phyloP scores from a whole-genome alignment of 306 rosid genomes.

The Trifolium fragiferum region DNA sequence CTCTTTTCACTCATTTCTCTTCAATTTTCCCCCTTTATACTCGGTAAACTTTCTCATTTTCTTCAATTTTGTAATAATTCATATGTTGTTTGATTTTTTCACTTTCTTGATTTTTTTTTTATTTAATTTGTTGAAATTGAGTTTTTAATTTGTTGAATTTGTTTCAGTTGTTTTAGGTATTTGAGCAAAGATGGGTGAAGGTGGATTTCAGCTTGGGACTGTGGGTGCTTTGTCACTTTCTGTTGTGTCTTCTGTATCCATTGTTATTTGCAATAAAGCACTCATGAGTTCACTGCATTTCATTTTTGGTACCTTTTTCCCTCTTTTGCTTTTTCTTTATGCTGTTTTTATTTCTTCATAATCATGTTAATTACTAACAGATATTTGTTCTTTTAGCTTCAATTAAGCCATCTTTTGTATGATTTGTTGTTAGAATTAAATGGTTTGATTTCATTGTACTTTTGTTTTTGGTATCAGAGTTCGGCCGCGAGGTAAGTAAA shows the following conservation, averaged over 20 bases:
- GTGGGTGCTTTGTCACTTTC: constrained; percentile 93
- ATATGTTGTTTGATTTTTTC: constrained; percentile 25
- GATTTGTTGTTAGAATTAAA: constrained; percentile 32
- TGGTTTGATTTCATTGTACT: background rate
- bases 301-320: constrained; percentile 62
- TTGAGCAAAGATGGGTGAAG: constrained; percentile 71
- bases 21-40: background rate
- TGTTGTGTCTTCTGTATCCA: constrained; percentile 87
- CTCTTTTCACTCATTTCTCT: constrained; percentile 14
- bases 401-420: constrained; percentile 4
- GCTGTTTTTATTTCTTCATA: background rate
- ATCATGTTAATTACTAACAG: too few relatives aligned
- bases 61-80: background rate
- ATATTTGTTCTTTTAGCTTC: background rate
- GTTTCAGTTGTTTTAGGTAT: constrained; percentile 24
- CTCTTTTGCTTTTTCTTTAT: constrained; percentile 1
- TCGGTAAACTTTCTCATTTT: constrained; percentile 33
- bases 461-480: too few relatives aligned
- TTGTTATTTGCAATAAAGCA: constrained; percentile 90
- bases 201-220: constrained; percentile 86
- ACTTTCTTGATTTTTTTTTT: constrained; percentile 3
- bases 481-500: too few relatives aligned
- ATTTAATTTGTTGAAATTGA: too few relatives aligned
- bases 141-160: background rate
- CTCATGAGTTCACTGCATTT: constrained; percentile 80